These are phyloP conservation scores for Yamadazyma sp. DNA, from an alignment of 1,139 yeast species.

Conservation along the genomic window DNA sequence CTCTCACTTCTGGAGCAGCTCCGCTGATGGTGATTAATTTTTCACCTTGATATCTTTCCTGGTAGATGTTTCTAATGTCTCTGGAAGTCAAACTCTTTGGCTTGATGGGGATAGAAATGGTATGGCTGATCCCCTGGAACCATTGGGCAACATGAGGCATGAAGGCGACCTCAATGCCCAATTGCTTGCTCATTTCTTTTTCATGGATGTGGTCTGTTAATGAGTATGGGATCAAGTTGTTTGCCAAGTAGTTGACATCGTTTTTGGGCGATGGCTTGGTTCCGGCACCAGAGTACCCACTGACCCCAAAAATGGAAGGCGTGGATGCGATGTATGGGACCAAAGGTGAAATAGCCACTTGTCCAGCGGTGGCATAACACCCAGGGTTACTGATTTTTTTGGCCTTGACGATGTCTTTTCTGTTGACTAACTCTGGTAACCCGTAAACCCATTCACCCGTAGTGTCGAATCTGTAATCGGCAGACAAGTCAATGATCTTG, in stretches of 20 bases:
- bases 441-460: conserved; percentile 92
- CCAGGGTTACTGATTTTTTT: conserved; percentile 94
- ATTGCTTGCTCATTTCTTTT: conserved; percentile 79
- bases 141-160: conserved; percentile 98
- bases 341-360: conserved; percentile 87
- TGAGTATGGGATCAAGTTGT: conserved; percentile 92
- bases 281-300: conserved; percentile 99
- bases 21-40: conserved; percentile 81
- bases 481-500: conserved; percentile 87
- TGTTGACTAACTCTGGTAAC: conserved; percentile 75
- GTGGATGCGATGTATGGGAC: conserved; percentile 59
- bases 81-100: conserved; percentile 69
- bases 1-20: conserved; percentile 89
- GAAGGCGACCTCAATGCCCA: conserved; percentile 81
- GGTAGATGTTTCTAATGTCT: conserved; percentile 81
- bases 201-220: conserved; percentile 97
- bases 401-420: conserved; percentile 68
- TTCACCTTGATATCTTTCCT: conserved; percentile 87
- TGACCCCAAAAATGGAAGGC: conserved; percentile 90
- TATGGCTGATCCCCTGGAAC: conserved; percentile 97
- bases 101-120: conserved; percentile 86
- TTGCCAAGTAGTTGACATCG: conserved; percentile 67
- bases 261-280: conserved; percentile 97
- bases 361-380: conserved; percentile 98
- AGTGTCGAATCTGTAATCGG: conserved; percentile 92